Percentiles rank a stretch among this genome's conserved stretches.
Evolutionary conservation across 1,284 basidiomycete genomes (phyloP).

Genomic region (Rhodotorula sp.): DNA sequence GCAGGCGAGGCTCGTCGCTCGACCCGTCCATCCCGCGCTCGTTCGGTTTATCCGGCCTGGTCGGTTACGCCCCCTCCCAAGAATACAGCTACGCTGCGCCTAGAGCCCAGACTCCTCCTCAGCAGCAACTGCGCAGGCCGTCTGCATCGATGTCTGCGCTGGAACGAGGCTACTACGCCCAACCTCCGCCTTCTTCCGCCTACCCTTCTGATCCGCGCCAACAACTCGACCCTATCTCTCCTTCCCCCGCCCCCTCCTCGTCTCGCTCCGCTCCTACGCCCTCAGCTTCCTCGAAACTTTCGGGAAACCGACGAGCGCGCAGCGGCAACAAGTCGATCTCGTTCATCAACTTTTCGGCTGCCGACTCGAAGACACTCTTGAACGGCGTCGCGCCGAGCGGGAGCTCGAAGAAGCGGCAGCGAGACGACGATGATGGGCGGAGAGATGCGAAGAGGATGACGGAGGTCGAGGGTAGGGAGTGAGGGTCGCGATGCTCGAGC

Average conservation of each 20-base stretch:
- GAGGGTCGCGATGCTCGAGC: no score
- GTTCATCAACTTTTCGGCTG: slow-evolving; percentile 46
- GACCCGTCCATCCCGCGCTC: slow-evolving; percentile 18
- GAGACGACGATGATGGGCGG: slow-evolving; percentile 25
- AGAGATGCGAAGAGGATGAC: neutral
- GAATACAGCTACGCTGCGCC: neutral
- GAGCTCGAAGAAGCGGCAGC: slow-evolving; percentile 42
- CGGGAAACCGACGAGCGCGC: neutral
- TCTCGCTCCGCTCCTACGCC: neutral
- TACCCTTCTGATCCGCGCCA: neutral
- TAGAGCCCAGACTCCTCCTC: no score
- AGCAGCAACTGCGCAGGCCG: no score
- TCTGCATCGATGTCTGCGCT: neutral
- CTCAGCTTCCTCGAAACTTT: neutral
- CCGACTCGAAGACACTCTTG: slow-evolving; percentile 41
- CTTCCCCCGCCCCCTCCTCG: neutral
- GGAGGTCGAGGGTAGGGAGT: neutral
- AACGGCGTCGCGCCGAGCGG: slow-evolving; percentile 45
- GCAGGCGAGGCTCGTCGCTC: slow-evolving; percentile 20
- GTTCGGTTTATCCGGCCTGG: neutral
- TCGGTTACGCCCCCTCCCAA: neutral
- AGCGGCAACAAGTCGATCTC: slow-evolving; percentile 9
- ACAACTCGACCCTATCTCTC: neutral
- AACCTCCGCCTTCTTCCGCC: neutral
- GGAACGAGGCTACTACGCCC: neutral